Evolutionary conservation across 805 yeast species (phyloP), one percentile per base, ranked within the genome.

Genomic region (Candida nitratophila): DNA sequence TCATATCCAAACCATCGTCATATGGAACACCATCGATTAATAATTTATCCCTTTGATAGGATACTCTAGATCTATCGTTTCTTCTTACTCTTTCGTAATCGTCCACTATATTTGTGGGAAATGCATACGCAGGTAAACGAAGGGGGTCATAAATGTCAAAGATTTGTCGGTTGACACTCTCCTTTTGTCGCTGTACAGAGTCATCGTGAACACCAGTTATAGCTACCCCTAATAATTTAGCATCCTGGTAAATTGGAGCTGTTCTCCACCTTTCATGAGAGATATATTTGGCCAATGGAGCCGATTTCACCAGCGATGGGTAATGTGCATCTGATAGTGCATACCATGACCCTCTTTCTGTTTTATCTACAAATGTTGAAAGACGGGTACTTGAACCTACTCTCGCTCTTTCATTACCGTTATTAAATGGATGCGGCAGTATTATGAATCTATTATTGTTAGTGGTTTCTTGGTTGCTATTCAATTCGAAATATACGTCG

Each of bases 221-320:
- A 0, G 77, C 69, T 1, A 68, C 60, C 20, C 60, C 61, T 43
- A 75, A 61, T 20, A 69, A 57, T 17, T 64, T 68, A 9, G 66
- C 66, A 40, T 66, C 62, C 27, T 58, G 53, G 42, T 72, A 57
- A 8, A 67, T 53, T 5, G 66, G 56, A 1, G 70, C 59, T 1
- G 60, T 47, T 48, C 76, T 64, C 74, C 77, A 73, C 34, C 68
- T 59, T 36, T 67, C 71, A 49, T 68, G 53, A 19, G 61, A 50
- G 35, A 74, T 79, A 64, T 83, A 88, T 41, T 74, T 70, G 0
- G 96, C 83, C 1, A 74, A 54, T 0, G 95, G 91, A 0, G 96
- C 93, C 8, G 87, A 76, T 44, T 79, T 77, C 9, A 91, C 88
- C 40, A 91, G 63, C 0, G 95, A 81, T 0, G 96, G 96, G 58